Base-by-base conservation (phyloP, 2,329 filamentous ascomycete genomes). In the Didymella keratinophila region DNA sequence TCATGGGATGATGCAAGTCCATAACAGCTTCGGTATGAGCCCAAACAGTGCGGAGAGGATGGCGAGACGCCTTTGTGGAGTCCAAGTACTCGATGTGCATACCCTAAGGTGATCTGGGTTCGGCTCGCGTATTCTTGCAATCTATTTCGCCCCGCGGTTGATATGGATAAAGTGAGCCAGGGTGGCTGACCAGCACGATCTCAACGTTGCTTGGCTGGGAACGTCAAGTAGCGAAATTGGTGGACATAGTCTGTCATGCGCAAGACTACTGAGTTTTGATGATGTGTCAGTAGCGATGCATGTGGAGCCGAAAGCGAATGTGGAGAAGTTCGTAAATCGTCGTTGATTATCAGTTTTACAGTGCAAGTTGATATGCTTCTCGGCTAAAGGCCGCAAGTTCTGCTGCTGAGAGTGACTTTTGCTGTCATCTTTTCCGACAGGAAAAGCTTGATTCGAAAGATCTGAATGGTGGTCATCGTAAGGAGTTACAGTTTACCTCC, bases 161-260 rank as follows among this genome's bases (percentile, higher is more conserved):
- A 73, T 71, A 69, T 73, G 72, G 72, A 67, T 75, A 75, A 68
- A 65, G 44, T 61, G 47, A 7, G 8, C 42, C 53, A 20, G 23
- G 43, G n/a, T 36, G 39, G 23, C 34, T 44, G 44, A 53, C 51
- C 37, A 47, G 34, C 58, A 34, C 34, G 18, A 37, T 48, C 21
- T 27, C 27, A 27, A 42, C 52, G n/a, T 16, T 43, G 37, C 52
- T 55, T 55, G 52, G 52, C 37, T 54, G 43, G 10, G 36, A 50
- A 42, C 25, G 10, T 23, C 20, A 14, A 32, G 25, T 8, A 21
- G 37, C 47, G 25, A 41, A 21, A 28, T 50, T 34, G 34, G 37
- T 32, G 47, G 10, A n/a, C 27, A 41, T 30, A 23, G 4, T 28
- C 4, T 28, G 18, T 39, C 23, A 49, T 37, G 34, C 46, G 20